Conservation (phyloP, 371 early-diverging fungal species). For the Mortierella sp. region DNA sequence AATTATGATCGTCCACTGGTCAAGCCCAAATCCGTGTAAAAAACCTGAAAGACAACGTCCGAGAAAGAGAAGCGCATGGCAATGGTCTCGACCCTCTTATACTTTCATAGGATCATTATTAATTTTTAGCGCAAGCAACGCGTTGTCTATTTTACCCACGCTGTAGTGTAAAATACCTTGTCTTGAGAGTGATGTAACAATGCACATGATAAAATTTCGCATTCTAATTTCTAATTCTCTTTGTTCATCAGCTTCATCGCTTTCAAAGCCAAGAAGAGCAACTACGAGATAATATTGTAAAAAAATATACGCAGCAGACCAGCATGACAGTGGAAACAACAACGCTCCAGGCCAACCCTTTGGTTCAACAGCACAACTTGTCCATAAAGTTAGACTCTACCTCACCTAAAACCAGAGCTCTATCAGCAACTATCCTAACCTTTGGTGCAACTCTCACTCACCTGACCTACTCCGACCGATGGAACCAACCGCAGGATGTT, state of each 20-base stretch:
- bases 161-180: not conserved
- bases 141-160: not conserved
- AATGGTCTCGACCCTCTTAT: too few relatives aligned
- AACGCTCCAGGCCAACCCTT: constrained; percentile 22
- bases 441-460: constrained; percentile 52
- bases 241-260: too few relatives aligned
- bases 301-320: too few relatives aligned
- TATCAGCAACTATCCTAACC: constrained; percentile 41
- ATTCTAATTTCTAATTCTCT: too few relatives aligned
- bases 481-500: constrained; percentile 34
- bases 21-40: too few relatives aligned
- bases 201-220: not conserved
- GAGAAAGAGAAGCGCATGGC: too few relatives aligned
- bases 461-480: constrained; percentile 29
- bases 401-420: not conserved
- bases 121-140: too few relatives aligned
- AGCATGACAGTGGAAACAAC: constrained; percentile 43
- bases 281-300: too few relatives aligned
- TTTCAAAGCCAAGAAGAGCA: too few relatives aligned
- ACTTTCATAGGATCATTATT: too few relatives aligned
- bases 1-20: not conserved
- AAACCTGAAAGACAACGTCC: too few relatives aligned
- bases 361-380: constrained; percentile 36
- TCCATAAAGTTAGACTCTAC: constrained; percentile 6
- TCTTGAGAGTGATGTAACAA: not conserved